phyloP scores from a whole-genome alignment of 768 basidiomycete species.

The Amanita inopinata region DNA sequence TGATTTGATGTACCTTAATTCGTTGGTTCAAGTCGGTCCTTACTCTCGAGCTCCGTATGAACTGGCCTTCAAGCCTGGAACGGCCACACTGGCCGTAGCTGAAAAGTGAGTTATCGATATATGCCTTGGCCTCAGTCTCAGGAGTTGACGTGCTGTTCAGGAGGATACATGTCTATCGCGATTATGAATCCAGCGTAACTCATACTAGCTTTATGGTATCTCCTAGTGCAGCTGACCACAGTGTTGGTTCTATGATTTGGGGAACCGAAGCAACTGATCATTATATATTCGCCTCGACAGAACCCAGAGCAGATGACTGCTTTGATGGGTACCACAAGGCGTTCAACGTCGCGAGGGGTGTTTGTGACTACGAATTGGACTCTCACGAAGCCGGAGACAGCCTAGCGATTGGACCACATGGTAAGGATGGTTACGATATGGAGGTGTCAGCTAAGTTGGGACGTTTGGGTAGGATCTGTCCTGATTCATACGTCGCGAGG shows the following conservation, averaged over 20 bases:
- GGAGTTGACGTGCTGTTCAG: too few relatives aligned
- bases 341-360: conserved; percentile 30
- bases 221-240: conserved; percentile 16
- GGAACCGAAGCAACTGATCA: conserved; percentile 29
- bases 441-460: neutral
- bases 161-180: conserved; percentile 16
- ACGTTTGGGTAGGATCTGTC: conserved; percentile 17
- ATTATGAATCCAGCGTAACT: conserved; percentile 9
- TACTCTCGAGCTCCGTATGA: conserved; percentile 28
- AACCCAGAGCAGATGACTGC: conserved; percentile 23
- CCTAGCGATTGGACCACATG: conserved; percentile 34
- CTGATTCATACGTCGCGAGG: conserved; percentile 27
- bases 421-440: conserved; percentile 19
- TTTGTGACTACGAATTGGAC: conserved; percentile 26
- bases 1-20: too few relatives aligned
- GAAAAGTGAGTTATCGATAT: conserved; percentile 22
- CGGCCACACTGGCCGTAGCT: conserved; percentile 31
- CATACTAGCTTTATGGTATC: conserved; percentile 11
- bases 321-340: conserved; percentile 38
- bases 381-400: conserved; percentile 45
- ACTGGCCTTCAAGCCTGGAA: conserved; percentile 34
- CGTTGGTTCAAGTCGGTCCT: conserved; percentile 15
- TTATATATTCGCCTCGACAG: conserved; percentile 47
- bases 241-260: conserved; percentile 43
- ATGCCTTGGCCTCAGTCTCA: too few relatives aligned